Percentiles rank a stretch among this genome's conserved stretches.
Conservation (phyloP, 352 stramenopile species). For the Phytophthora boehmeriae region DNA sequence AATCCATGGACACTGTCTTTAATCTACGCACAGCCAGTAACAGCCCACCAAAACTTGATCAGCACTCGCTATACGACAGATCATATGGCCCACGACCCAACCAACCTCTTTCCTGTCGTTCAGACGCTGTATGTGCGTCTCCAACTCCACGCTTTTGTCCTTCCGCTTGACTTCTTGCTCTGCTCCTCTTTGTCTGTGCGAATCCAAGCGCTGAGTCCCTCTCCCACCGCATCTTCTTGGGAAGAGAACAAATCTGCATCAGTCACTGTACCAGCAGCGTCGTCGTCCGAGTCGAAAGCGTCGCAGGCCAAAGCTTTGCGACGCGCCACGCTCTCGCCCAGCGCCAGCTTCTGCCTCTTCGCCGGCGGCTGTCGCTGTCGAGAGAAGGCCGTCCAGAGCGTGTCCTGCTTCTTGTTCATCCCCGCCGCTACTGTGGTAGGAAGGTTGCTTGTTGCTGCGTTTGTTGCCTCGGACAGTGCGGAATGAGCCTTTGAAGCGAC, state of each 20-base stretch:
- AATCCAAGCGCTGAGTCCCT: conserved; percentile 1
- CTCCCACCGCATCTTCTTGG: conserved; percentile 42
- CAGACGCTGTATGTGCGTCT: conserved; percentile 30
- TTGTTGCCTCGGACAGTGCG: conserved; percentile 2
- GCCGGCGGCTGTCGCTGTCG: conserved; percentile 33
- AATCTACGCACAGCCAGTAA: conserved; percentile 43
- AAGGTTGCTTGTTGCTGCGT: background rate
- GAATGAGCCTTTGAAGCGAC: conserved; percentile 12
- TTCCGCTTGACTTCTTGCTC: background rate
- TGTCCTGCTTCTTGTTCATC: conserved; percentile 58
- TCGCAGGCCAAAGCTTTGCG: conserved; percentile 14
- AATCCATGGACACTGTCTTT: conserved; percentile 84
- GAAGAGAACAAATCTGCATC: conserved; percentile 66
- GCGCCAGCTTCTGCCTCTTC: conserved; percentile 36
- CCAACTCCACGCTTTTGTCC: too few relatives aligned
- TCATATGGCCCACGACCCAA: background rate
- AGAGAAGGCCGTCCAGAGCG: conserved; percentile 46
- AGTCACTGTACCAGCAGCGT: conserved; percentile 50
- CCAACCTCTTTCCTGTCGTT: conserved; percentile 60
- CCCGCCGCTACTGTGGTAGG: background rate
- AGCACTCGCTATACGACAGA: background rate
- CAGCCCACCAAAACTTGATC: conserved; percentile 1
- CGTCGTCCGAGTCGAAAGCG: conserved; percentile 13
- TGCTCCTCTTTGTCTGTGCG: conserved; percentile 3
- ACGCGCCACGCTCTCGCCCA: conserved; percentile 8